These are phyloP conservation scores for Calonectria fujianensis DNA, from an alignment of 2,329 filamentous ascomycete species.

Conservation along the genomic window DNA sequence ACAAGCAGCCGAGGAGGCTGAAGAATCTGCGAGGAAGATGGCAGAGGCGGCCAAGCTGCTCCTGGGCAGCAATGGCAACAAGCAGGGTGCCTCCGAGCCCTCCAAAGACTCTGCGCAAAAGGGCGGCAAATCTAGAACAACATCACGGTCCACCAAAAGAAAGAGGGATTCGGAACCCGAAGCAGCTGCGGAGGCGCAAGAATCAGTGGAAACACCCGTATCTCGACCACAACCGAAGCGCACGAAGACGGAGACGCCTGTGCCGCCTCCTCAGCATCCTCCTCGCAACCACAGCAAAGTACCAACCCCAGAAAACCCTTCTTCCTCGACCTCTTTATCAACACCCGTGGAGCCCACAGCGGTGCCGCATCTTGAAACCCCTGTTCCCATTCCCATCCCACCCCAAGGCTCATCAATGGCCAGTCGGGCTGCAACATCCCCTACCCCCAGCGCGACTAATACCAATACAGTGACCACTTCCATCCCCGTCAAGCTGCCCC, in stretches of 20 bases:
- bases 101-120: conserved; percentile 53
- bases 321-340: conserved; percentile 46
- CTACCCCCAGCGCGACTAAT: conserved; percentile 53
- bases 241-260: conserved; percentile 75
- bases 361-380: conserved; percentile 63
- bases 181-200: conserved; percentile 55
- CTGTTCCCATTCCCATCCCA: conserved; percentile 63
- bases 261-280: conserved; percentile 67
- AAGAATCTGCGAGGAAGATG: conserved; percentile 74
- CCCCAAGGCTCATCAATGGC: conserved; percentile 53
- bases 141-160: conserved; percentile 64
- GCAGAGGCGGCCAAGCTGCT: conserved; percentile 68
- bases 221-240: conserved; percentile 68
- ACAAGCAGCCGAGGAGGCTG: conserved; percentile 77
- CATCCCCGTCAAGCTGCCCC: conserved; percentile 57
- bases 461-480: conserved; percentile 53
- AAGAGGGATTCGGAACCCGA: conserved; percentile 65
- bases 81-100: conserved; percentile 53
- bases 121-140: conserved; percentile 55
- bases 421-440: conserved; percentile 58
- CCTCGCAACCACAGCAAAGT: conserved; percentile 56
- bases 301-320: conserved; percentile 49
- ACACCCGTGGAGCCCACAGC: conserved; percentile 44
- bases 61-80: conserved; percentile 58
- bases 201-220: conserved; percentile 55